Conservation (phyloP, 73 alveolate species). For the Symbiodinium natans region DNA sequence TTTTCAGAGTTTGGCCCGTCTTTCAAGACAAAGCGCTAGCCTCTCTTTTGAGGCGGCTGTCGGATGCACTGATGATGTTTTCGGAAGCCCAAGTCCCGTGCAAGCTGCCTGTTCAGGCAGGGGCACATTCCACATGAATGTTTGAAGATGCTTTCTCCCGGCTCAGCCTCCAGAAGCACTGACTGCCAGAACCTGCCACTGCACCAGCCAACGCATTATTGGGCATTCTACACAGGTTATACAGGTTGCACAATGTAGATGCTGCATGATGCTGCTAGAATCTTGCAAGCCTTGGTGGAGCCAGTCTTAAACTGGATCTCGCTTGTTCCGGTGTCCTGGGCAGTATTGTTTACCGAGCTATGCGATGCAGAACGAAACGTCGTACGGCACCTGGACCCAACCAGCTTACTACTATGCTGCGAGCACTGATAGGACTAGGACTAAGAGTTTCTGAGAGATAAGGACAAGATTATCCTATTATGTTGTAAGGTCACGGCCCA, state of each 20-base stretch:
- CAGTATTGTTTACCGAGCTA: no score
- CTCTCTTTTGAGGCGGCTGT: conserved; percentile 52
- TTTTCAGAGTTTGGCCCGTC: no score
- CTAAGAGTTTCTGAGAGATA: no score
- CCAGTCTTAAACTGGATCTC: conserved; percentile 58
- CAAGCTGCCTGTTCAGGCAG: background rate
- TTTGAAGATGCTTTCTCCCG: background rate
- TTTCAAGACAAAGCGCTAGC: conserved; percentile 35
- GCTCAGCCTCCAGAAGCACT: background rate
- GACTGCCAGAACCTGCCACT: background rate
- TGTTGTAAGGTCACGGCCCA: conserved; percentile 27
- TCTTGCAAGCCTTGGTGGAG: conserved; percentile 7
- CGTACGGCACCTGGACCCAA: no score
- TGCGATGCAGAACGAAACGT: no score
- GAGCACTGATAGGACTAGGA: no score
- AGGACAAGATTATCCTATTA: no score
- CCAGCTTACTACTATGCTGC: no score
- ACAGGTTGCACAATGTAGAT: no score
- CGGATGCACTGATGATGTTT: conserved; percentile 62
- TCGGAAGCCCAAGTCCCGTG: conserved; percentile 69
- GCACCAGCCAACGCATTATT: background rate
- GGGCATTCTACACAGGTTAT: background rate
- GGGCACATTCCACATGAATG: background rate
- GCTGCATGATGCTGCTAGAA: background rate
- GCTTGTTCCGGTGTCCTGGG: conserved; percentile 53